phyloP scores from a whole-genome alignment of 2,329 filamentous ascomycete genomes.

The Fusarium begoniae region DNA sequence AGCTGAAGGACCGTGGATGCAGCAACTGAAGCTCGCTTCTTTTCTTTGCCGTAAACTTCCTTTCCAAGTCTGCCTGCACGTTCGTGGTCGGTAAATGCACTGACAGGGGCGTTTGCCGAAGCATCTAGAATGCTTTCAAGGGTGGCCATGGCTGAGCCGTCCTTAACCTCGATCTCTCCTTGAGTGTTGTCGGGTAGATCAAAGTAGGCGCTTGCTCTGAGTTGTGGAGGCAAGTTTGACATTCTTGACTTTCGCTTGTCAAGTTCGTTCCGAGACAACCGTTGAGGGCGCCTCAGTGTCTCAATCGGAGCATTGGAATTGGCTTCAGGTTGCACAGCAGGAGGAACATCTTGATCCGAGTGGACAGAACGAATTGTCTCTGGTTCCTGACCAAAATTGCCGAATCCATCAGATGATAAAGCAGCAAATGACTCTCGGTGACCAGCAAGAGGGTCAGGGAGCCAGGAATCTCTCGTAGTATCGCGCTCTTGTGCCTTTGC shows the following conservation, averaged over 20 bases:
- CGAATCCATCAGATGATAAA: constrained; percentile 42
- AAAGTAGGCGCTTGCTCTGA: constrained; percentile 92
- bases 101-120: constrained; percentile 86
- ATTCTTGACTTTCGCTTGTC: constrained; percentile 48
- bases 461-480: constrained; percentile 48
- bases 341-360: constrained; percentile 18
- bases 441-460: constrained; percentile 57
- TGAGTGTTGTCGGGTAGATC: constrained; percentile 68
- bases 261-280: constrained; percentile 44
- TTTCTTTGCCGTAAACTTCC: constrained; percentile 75
- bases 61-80: constrained; percentile 79
- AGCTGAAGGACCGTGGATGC: constrained; percentile 40
- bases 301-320: constrained; percentile 32
- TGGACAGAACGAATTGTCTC: constrained; percentile 31
- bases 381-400: constrained; percentile 27
- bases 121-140: constrained; percentile 93
- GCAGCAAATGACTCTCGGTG: constrained; percentile 49
- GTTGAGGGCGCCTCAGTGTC: constrained; percentile 47
- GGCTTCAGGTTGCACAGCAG: constrained; percentile 24
- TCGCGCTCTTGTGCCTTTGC: constrained; percentile 25
- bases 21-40: constrained; percentile 56
- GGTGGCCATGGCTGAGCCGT: constrained; percentile 86
- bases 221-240: constrained; percentile 75
- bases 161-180: constrained; percentile 67
- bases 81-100: constrained; percentile 89